These are phyloP conservation scores for Pharus latifolius DNA, from an alignment of 176 grass and related monocot species.

Conservation along the genomic window DNA sequence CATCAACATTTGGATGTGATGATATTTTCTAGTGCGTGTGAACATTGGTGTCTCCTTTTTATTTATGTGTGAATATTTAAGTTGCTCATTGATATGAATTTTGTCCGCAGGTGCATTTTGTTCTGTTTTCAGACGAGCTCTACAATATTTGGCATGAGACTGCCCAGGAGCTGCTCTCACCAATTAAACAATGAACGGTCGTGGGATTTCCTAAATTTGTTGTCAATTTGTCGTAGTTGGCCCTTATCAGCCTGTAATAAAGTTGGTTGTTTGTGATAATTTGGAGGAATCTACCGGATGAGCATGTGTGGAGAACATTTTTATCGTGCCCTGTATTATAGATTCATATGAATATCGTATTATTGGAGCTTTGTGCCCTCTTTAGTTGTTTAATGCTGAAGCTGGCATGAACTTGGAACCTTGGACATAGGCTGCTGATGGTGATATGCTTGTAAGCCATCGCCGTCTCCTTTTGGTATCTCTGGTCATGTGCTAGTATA, in stretches of 20 bases:
- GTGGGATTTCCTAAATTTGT: neutral
- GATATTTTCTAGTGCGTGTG: too few relatives aligned
- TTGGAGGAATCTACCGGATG: neutral
- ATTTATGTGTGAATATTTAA: neutral
- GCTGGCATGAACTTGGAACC: too few relatives aligned
- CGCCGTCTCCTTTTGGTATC: neutral
- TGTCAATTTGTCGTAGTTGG: neutral
- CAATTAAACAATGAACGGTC: conserved; percentile 6
- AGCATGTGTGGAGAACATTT: neutral
- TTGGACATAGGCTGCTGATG: neutral
- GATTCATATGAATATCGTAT: neutral
- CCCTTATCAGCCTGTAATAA: neutral
- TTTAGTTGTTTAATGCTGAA: too few relatives aligned
- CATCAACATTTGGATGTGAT: too few relatives aligned
- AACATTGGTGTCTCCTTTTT: neutral
- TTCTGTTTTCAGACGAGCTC: conserved; percentile 70
- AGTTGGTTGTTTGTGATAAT: neutral
- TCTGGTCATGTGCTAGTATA: too few relatives aligned
- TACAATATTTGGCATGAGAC: conserved; percentile 53
- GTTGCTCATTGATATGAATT: neutral
- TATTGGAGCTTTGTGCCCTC: too few relatives aligned
- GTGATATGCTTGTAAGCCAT: neutral
- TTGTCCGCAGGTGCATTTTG: conserved; percentile 80
- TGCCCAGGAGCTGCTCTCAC: conserved; percentile 43
- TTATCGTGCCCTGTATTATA: neutral